Evolutionary conservation across 345 rosid genomes (phyloP), one percentile per base, ranked within the genome.

Genomic region (Orychophragmus violaceus): DNA sequence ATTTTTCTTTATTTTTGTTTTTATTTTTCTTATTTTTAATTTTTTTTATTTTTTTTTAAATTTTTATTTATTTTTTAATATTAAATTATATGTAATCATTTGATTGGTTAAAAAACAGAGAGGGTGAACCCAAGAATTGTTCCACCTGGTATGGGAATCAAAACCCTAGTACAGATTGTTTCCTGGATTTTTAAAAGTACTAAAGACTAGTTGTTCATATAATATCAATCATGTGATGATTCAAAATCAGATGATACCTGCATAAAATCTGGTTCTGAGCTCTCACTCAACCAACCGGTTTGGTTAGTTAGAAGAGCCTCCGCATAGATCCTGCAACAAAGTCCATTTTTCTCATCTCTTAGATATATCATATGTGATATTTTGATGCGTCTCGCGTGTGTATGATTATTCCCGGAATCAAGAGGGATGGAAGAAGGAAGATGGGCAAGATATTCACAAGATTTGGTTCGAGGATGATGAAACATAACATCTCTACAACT

Each of bases 81-180:
- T n/a, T n/a, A n/a, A n/a, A n/a, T n/a, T n/a, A n/a, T n/a, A n/a
- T n/a, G n/a, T n/a, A n/a, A n/a, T n/a, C n/a, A n/a, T n/a, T n/a
- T n/a, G n/a, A n/a, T n/a, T n/a, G n/a, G n/a, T n/a, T n/a, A n/a
- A n/a, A n/a, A n/a, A n/a, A n/a, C n/a, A n/a, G n/a, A n/a, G n/a
- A n/a, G n/a, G n/a, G n/a, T n/a, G n/a, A n/a, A n/a, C n/a, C n/a
- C n/a, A n/a, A n/a, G n/a, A n/a, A n/a, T n/a, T n/a, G n/a, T n/a
- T 58, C 91, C 96, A 76, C 89, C 91, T 2, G 91, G 50, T 12
- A 87, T 74, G 12, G 97, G 98, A 67, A 90, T 70, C 84, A 90
- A 77, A 71, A 82, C 88, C 82, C 84, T 87, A 16, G 94, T 89
- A 55, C 96, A 90, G 16, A 77, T 71, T 32, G 80, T 71, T 62